These are phyloP conservation scores for Beauveria bassiana DNA, from an alignment of 2,329 filamentous ascomycete genomes.

Conservation along the genomic window DNA sequence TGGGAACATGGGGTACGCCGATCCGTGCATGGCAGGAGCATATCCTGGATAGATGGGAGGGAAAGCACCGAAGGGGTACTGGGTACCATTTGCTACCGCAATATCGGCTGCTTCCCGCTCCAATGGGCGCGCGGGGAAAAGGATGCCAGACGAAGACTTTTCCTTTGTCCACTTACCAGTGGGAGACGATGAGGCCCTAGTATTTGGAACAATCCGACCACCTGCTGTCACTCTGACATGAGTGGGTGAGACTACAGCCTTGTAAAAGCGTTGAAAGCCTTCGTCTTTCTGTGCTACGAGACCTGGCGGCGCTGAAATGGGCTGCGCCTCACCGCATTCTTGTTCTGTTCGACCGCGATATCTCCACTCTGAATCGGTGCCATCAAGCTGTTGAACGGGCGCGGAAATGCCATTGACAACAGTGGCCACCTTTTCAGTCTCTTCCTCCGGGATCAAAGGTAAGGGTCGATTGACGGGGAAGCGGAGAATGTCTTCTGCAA, in stretches of 20 bases:
- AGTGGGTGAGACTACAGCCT: slow-evolving; percentile 59
- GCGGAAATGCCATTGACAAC: slow-evolving; percentile 11
- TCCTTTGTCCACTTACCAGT: slow-evolving; percentile 44
- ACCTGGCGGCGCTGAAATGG: slow-evolving; percentile 46
- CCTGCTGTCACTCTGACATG: slow-evolving; percentile 61
- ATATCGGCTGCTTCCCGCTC: slow-evolving; percentile 14
- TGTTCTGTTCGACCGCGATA: slow-evolving; percentile 39
- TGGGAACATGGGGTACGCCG: slow-evolving; percentile 27
- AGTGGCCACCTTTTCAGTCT: slow-evolving; percentile 2
- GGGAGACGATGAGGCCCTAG: slow-evolving; percentile 44
- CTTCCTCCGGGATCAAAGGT: slow-evolving; percentile 25
- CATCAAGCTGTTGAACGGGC: slow-evolving; percentile 27
- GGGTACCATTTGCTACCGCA: slow-evolving; percentile 19
- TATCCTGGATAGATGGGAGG: slow-evolving; percentile 26
- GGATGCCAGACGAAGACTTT: slow-evolving; percentile 19
- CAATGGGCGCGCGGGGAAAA: slow-evolving; percentile 15
- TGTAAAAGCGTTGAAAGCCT: slow-evolving; percentile 61
- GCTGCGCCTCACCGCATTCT: slow-evolving; percentile 36
- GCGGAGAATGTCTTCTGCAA: slow-evolving; percentile 25
- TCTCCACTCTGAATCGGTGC: slow-evolving; percentile 35
- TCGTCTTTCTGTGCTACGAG: slow-evolving; percentile 49
- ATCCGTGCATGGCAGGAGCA: slow-evolving; percentile 22
- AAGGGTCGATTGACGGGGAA: slow-evolving; percentile 20
- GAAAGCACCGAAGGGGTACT: slow-evolving; percentile 22
- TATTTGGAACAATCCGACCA: slow-evolving; percentile 60